phyloP scores from a whole-genome alignment of 2,329 filamentous ascomycete species.

The Cladosporium sp. region DNA sequence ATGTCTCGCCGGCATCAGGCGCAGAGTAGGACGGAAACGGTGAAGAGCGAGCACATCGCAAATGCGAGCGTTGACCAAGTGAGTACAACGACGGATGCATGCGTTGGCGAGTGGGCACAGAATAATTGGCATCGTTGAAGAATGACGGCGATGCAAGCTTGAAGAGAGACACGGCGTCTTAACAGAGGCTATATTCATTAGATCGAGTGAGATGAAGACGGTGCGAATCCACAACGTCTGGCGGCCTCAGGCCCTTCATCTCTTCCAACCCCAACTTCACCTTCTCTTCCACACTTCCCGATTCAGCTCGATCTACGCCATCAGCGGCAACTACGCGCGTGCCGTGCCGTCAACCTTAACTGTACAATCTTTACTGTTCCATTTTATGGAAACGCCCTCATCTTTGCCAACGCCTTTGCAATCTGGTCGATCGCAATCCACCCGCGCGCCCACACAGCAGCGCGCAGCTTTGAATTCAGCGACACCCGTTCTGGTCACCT shows the following conservation, averaged over 20 bases:
- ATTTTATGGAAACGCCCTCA: conserved; percentile 12
- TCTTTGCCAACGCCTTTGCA: conserved; percentile 13
- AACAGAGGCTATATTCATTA: conserved; percentile 11
- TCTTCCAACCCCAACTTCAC: no score
- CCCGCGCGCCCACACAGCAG: conserved; percentile 7
- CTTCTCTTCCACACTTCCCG: no score
- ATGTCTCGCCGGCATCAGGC: conserved; percentile 7
- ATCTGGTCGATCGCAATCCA: conserved; percentile 12
- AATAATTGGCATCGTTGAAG: neutral
- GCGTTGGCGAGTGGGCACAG: conserved; percentile 1
- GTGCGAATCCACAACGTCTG: no score
- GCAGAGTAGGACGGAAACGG: conserved; percentile 3
- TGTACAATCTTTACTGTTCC: conserved; percentile 5
- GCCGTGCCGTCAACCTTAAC: neutral
- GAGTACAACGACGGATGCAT: neutral
- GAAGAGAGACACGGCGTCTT: conserved; percentile 11
- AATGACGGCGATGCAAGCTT: conserved; percentile 10
- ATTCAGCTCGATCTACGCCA: no score
- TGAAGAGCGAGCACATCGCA: conserved; percentile 9
- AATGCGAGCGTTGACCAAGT: neutral
- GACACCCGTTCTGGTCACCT: conserved; percentile 8
- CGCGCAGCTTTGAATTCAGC: neutral
- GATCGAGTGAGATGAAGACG: conserved; percentile 3
- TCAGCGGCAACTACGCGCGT: neutral
- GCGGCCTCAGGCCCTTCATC: no score